phyloP scores from a whole-genome alignment of 225 moss, liverwort and hornwort genomes.

The Physcomitrium patens region DNA sequence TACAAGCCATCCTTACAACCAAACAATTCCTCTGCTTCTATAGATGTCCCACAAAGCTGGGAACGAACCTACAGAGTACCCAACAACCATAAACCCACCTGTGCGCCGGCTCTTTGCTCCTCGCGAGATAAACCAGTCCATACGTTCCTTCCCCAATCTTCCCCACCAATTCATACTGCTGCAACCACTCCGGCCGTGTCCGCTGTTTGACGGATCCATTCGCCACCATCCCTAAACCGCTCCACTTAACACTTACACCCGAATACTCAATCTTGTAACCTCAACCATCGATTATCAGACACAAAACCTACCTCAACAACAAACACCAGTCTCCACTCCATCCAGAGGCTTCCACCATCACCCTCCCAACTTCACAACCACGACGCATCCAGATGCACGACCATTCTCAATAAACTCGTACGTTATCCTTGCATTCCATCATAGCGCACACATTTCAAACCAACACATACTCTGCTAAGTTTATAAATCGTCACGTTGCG shows the following conservation, averaged over 20 bases:
- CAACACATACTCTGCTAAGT: no score
- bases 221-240: constrained; percentile 75
- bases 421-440: no score
- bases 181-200: constrained; percentile 85
- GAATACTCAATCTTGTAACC: not conserved
- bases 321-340: not conserved
- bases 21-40: not conserved
- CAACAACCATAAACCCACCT: constrained; percentile 33
- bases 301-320: constrained; percentile 7
- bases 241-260: constrained; percentile 3
- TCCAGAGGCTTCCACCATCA: no score
- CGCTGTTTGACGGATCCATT: constrained; percentile 86
- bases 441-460: no score
- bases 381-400: no score
- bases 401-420: no score
- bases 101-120: constrained; percentile 78
- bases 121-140: constrained; percentile 90
- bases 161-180: constrained; percentile 94
- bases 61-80: not conserved
- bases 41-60: not conserved
- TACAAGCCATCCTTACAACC: not conserved
- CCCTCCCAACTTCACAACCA: no score
- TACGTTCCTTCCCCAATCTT: constrained; percentile 99
- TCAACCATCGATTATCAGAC: constrained; percentile 6
- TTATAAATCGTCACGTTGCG: no score